Evolutionary conservation across 139 green algal genomes (phyloP), one percentile per base, ranked within the genome.

Genomic region (Coccomyxa sp.): DNA sequence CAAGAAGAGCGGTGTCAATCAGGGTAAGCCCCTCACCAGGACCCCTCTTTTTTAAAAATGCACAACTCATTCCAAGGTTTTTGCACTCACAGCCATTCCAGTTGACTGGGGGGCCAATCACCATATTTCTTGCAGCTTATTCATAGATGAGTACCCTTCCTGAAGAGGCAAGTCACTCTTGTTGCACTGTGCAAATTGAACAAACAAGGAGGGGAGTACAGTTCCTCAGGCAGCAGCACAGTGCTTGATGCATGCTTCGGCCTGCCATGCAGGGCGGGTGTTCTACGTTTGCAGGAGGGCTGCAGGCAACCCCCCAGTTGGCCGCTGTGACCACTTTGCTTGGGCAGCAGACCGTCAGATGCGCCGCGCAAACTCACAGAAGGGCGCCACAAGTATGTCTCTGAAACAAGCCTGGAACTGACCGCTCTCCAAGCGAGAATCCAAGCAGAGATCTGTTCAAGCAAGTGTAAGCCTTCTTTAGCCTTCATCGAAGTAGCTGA

Each of bases 211-310:
- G 45, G 38, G 25, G 57, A 28, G 13, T 25, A 68, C 30, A 1
- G 0, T 74, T 38, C 0, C 12, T 23, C 0, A 16, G 0, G 58
- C 13, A 74, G 12, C 0, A 38, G 28, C 63, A 66, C 13, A 32
- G 21, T 27, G 67, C 60, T 71, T 57, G 59, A 68, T 77, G n/a
- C 25, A 32, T 13, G 4, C 10, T 51, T 11, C 18, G 27, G 17
- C 31, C 38, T 51, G 38, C 21, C 15, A 45, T 66, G 84, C 71
- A 82, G 38, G 85, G 77, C 57, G 89, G 30, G 82, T 89, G 67
- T 94, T 94, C 78, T 92, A 88, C 67, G 82, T 87, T 21, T 94
- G 91, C 81, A 79, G 75, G 0, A 77, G 90, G 15, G 45, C 87
- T 38, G 90, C 88, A 32, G 91, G 91, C 3, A 71, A 68, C 17